A percentile compares a stretch with the other conserved stretches of the same genome.
Evolutionary conservation across 371 early-diverging fungal species (phyloP).

Genomic region (Mortierella sp.): DNA sequence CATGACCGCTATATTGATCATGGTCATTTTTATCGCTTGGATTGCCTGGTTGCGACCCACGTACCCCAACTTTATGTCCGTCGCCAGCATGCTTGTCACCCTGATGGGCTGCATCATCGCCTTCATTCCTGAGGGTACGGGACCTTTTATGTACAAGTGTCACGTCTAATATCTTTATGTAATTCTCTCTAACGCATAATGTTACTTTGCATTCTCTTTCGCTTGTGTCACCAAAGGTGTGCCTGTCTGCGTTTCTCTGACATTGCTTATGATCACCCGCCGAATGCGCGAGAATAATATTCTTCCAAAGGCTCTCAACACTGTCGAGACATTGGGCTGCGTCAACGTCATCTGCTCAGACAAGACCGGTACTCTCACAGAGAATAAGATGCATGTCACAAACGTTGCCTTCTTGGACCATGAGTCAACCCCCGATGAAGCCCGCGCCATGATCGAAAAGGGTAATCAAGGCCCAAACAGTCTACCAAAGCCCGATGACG

Average conservation of each 20-base stretch:
- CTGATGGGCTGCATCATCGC: conserved; percentile 78
- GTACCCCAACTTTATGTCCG: conserved; percentile 64
- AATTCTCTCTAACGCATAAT: too few species aligned
- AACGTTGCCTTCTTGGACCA: conserved; percentile 59
- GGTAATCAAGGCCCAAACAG: conserved; percentile 4
- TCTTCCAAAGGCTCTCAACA: conserved; percentile 69
- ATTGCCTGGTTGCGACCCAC: conserved; percentile 58
- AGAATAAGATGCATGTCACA: conserved; percentile 71
- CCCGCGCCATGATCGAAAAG: conserved; percentile 27
- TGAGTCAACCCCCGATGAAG: conserved; percentile 46
- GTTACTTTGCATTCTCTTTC: conserved; percentile 3
- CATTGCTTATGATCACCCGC: conserved; percentile 65
- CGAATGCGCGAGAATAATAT: conserved; percentile 66
- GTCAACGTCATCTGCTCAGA: conserved; percentile 77
- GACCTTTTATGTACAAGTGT: background rate
- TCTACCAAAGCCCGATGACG: conserved; percentile 33
- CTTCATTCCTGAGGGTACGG: conserved; percentile 72
- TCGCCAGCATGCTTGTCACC: conserved; percentile 72
- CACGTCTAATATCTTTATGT: background rate
- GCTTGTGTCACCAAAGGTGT: conserved; percentile 42
- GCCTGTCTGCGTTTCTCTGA: conserved; percentile 66
- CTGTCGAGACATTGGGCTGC: conserved; percentile 77
- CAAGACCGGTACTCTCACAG: conserved; percentile 80
- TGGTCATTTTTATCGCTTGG: conserved; percentile 64
- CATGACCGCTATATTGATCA: conserved; percentile 66